Base-by-base conservation (phyloP, 768 basidiomycete species). In the Panellus pusillus region DNA sequence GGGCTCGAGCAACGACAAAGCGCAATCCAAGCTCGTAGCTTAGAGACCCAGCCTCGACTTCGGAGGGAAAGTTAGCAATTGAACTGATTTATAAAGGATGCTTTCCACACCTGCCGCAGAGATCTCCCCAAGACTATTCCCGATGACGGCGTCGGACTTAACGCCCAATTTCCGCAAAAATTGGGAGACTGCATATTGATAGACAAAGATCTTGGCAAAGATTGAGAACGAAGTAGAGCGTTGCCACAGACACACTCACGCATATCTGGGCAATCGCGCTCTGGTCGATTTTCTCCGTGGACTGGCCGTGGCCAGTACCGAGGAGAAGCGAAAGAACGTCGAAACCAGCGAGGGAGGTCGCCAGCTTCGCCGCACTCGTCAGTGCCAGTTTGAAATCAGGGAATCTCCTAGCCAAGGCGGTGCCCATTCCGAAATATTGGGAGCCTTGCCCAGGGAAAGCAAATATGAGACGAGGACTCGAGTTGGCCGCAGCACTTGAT, bases 391-490 rank as follows among this genome's bases (percentile, higher is more conserved):
- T 48, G 65, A 74, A 74, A 4, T 63, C 63, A 6, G 66, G 55
- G 47, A 63, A 72, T 24, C 63, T 63, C 17, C 46, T 62, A 1
- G 67, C 58, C 15, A 72, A 63, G 40, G 67, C 63, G 9, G 61
- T 62, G 38, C 68, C 72, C 71, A 73, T 72, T 6, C 70, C 70
- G 55, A 67, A 64, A 46, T 67, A 72, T 49, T 73, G 72, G 18
- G 68, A 67, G 27, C 71, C 71, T 61, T 73, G 72, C 2, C 72
- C 72, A 19, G 72, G 70, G 63, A 73, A 73, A 6, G 61, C 71
- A 17, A 72, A 60, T 19, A 69, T 56, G 36, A 53, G 49, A 60
- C 37, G 61, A 46, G 14, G 48, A 48, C 38, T 36, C 27, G 45
- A 9, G 31, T 35, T 35, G n/a, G 19, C 18, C 1, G 2, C 19